Conservation (phyloP, 192 early-diverging fungal species). For the Coemansia sp. region DNA sequence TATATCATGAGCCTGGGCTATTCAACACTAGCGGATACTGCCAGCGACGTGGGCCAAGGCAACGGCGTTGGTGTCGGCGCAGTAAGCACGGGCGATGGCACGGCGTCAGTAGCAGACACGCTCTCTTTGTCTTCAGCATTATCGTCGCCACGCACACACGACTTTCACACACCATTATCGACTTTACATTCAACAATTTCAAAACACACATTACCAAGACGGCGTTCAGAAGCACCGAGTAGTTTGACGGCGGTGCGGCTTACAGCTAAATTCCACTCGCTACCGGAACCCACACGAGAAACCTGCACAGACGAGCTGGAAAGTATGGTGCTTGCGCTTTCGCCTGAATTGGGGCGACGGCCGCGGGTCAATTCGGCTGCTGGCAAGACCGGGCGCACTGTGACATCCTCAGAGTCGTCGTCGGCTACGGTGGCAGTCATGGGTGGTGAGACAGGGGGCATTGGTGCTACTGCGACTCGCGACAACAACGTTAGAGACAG, state of each 20-base stretch:
- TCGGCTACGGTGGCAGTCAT: neutral
- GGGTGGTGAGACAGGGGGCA: too few relatives aligned
- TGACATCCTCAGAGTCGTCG: neutral
- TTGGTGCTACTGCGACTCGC: neutral
- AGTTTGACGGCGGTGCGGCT: conserved; percentile 1
- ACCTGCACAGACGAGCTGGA: neutral
- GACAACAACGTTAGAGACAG: conserved; percentile 2
- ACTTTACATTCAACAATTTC: neutral
- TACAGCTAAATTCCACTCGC: neutral
- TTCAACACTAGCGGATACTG: neutral
- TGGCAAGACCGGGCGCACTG: neutral
- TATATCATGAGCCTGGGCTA: neutral
- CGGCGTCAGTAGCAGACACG: neutral
- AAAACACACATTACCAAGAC: neutral
- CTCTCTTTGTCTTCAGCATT: neutral
- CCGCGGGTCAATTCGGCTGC: neutral
- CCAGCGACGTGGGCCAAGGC: neutral
- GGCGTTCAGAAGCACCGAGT: too few relatives aligned
- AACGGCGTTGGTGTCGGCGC: neutral
- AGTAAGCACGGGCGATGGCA: neutral
- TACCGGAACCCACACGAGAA: conserved; percentile 2
- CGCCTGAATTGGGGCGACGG: neutral
- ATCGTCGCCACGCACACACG: neutral
- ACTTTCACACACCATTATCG: neutral
- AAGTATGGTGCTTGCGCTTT: neutral